Conservation (phyloP, 2,329 filamentous ascomycete species). For the Stagonosporopsis rhizophila region DNA sequence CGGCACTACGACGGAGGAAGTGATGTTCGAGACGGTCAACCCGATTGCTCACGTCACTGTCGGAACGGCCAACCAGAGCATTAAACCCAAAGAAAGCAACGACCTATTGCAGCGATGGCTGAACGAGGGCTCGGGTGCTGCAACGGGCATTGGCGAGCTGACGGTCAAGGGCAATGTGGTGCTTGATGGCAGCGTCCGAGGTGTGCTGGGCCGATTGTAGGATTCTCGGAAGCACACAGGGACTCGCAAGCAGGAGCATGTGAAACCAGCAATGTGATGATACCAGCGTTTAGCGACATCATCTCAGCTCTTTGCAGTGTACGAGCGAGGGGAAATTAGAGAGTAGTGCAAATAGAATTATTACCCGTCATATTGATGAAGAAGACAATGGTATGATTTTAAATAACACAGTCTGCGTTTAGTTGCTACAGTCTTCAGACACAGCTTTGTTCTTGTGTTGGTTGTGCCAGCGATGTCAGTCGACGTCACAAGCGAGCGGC, state of each 20-base stretch:
- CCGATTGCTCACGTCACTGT: slow-evolving; percentile 85
- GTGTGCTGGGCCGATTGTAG: slow-evolving; percentile 45
- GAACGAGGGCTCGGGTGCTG: slow-evolving; percentile 60
- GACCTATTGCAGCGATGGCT: slow-evolving; percentile 80
- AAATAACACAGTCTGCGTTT: not conserved
- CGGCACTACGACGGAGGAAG: slow-evolving; percentile 55
- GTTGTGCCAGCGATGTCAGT: not conserved
- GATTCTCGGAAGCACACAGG: not conserved
- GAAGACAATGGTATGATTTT: not conserved
- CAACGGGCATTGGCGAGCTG: slow-evolving; percentile 63
- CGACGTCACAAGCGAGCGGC: slow-evolving; percentile 4
- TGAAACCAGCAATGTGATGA: no score
- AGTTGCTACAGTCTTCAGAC: not conserved
- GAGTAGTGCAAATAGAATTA: not conserved
- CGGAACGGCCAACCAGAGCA: slow-evolving; percentile 73
- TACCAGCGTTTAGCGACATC: no score
- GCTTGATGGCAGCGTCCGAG: slow-evolving; percentile 62
- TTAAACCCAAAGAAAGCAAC: slow-evolving; percentile 97
- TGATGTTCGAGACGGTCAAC: slow-evolving; percentile 71
- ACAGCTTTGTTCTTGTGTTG: not conserved
- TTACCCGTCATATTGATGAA: not conserved
- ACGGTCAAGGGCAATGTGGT: slow-evolving; percentile 62
- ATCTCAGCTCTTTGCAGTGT: no score
- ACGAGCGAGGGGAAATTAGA: not conserved
- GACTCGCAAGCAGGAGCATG: not conserved